Percentiles rank a stretch among this genome's conserved stretches.
Conservation (phyloP, 2,329 filamentous ascomycete genomes). For the Xylaria sp. region DNA sequence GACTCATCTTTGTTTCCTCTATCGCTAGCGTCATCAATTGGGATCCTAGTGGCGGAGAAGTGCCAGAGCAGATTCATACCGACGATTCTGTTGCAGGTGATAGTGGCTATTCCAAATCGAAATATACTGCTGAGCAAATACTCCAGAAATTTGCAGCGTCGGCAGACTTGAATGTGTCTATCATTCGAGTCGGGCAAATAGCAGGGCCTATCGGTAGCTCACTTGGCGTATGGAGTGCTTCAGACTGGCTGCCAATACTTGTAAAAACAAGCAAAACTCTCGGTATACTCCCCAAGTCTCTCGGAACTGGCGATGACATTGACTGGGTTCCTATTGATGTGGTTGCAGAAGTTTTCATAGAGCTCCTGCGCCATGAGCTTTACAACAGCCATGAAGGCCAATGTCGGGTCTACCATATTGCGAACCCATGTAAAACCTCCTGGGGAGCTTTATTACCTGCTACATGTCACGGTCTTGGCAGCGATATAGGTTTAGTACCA, state of each 20-base stretch:
- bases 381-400: background rate
- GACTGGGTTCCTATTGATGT: slow-evolving; percentile 40
- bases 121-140: slow-evolving; percentile 35
- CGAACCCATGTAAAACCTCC: slow-evolving; percentile 8
- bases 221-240: slow-evolving; percentile 33
- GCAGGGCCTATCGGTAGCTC: slow-evolving; percentile 30
- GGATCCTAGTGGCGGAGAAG: background rate
- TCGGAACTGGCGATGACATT: slow-evolving; percentile 19
- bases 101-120: slow-evolving; percentile 37
- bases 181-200: slow-evolving; percentile 40
- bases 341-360: slow-evolving; percentile 21
- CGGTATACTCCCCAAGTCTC: slow-evolving; percentile 18
- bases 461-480: slow-evolving; percentile 1
- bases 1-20: slow-evolving; percentile 39
- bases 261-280: slow-evolving; percentile 31
- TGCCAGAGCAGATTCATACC: slow-evolving; percentile 28
- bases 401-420: slow-evolving; percentile 15
- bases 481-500: background rate
- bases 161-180: slow-evolving; percentile 14
- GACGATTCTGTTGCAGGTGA: background rate
- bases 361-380: slow-evolving; percentile 9
- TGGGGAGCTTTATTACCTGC: slow-evolving; percentile 14
- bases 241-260: slow-evolving; percentile 40
- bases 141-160: slow-evolving; percentile 22
- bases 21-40: slow-evolving; percentile 36